Evolutionary conservation across 202 grass and related monocot genomes (phyloP).

Genomic region (Hordeum pubiflorum): DNA sequence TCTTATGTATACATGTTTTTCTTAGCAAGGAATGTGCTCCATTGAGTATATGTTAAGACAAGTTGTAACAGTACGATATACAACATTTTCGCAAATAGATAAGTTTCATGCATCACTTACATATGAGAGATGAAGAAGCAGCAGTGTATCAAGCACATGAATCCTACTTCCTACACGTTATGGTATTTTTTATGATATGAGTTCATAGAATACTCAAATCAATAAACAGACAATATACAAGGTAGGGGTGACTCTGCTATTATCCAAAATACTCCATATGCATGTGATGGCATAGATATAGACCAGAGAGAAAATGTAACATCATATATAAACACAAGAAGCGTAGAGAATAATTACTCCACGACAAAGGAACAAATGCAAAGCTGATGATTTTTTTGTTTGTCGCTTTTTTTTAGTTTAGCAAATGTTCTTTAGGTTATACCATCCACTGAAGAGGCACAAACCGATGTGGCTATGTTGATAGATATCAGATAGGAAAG

Average conservation of each 20-base stretch:
- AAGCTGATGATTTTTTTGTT: neutral
- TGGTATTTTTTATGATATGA: neutral
- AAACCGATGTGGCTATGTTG: neutral
- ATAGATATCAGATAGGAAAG: neutral
- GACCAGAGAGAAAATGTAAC: neutral
- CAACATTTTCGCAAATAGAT: neutral
- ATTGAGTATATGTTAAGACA: neutral
- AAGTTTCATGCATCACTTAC: neutral
- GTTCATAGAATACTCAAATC: neutral
- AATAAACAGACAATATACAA: too few relatives aligned
- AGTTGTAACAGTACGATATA: neutral
- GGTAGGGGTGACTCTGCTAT: neutral
- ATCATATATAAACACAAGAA: neutral
- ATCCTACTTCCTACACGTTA: neutral
- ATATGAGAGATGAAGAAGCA: neutral
- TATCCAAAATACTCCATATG: neutral
- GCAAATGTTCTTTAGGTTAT: neutral
- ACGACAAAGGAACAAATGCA: neutral
- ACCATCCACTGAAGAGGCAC: constrained; percentile 12
- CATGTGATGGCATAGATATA: neutral
- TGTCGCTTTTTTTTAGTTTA: neutral
- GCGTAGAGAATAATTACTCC: neutral
- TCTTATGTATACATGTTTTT: neutral
- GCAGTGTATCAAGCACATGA: neutral
- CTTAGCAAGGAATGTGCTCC: neutral